Evolutionary conservation across 331 rosid species (phyloP), one percentile per base, ranked within the genome.

Genomic region (Malus hybrid): DNA sequence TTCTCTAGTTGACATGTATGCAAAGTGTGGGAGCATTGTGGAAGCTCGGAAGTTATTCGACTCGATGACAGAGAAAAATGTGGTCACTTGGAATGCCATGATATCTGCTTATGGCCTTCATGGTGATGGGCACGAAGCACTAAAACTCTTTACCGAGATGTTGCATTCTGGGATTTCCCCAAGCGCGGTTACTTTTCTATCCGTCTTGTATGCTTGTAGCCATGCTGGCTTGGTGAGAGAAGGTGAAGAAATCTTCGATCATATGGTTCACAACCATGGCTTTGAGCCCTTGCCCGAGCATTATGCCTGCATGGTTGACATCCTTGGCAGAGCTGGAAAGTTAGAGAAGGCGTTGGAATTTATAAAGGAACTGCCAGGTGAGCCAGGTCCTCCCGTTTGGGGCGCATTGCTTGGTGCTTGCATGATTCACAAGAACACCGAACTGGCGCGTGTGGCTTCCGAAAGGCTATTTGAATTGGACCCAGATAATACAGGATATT

Each of bases 251-350:
- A 80, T 90, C 80, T 95, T 95, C 79, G 77, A 83, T 75, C 76
- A 81, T 50, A 95, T 95, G 99, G 90, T 86, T 67, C 81, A 82
- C 74, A 80, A 86, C 78, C 86, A 87, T 78, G 89, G 77, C 63
- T 83, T 90, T 78, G 86, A 84, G 76, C 97, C 97, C 75, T 63
- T 88, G 72, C 55, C 85, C 39, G 97, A 95, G 90, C 99, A 92
- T 76, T 89, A 92, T 67, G 99, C 99, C 28, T 95, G 97, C 90
- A 90, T 92, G 99, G 99, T 90, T 54, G 99, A 92, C 90, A 85
- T 95, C 80, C 83, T 95, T 69, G 99, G 99, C 66, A 83, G 97
- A 78, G 88, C 97, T 54, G 99, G 99, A 76, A 79, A 85, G 66
- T 79, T 95, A 79, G 90, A 78, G 64, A 82, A 85, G 52, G 97